These are phyloP conservation scores for Aspergillus conjunctus DNA, from an alignment of 495 filamentous ascomycete species.

Conservation along the genomic window DNA sequence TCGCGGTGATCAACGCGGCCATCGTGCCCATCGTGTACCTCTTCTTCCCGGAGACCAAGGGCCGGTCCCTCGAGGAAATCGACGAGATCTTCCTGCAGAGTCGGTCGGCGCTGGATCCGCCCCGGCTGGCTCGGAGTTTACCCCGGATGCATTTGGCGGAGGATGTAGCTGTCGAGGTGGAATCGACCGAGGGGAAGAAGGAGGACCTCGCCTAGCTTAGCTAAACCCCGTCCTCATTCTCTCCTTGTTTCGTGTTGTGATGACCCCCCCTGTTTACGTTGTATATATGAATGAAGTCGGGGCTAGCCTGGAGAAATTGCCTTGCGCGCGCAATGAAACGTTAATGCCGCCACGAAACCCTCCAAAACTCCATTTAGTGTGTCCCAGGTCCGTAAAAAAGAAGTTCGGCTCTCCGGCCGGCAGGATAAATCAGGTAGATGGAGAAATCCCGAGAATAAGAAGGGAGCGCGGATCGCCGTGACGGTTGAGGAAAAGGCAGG, in stretches of 20 bases:
- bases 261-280: neutral
- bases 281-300: neutral
- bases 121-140: slow-evolving; percentile 33
- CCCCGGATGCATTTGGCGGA: slow-evolving; percentile 29
- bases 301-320: neutral
- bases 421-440: neutral
- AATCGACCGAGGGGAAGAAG: slow-evolving; percentile 7
- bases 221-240: neutral
- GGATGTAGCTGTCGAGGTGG: slow-evolving; percentile 17
- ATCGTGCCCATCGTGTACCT: slow-evolving; percentile 57
- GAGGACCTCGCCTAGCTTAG: slow-evolving; percentile 1
- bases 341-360: neutral
- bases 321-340: neutral
- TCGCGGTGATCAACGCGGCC: slow-evolving; percentile 48
- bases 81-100: slow-evolving; percentile 64
- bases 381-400: neutral
- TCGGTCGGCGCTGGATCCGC: slow-evolving; percentile 34
- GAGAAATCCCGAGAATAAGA: neutral
- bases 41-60: slow-evolving; percentile 59
- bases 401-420: slow-evolving; percentile 7
- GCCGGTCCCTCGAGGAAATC: slow-evolving; percentile 73
- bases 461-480: slow-evolving; percentile 8
- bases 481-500: neutral
- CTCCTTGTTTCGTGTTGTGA: neutral
- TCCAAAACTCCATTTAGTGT: neutral